Conservation (phyloP, 257 asterid genomes). For the Capsicum rhomboideum region DNA sequence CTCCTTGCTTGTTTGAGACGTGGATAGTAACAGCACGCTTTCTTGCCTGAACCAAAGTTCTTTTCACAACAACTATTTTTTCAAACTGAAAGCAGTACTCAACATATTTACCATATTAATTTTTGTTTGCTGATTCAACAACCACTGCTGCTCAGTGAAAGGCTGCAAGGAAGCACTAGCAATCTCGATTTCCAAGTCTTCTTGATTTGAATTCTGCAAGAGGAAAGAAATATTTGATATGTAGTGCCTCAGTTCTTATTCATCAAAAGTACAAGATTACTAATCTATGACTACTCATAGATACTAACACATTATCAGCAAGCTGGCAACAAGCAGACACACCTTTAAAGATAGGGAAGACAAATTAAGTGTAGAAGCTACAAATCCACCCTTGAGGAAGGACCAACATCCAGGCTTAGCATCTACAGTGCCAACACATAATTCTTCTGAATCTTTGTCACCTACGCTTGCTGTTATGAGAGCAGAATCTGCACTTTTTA, state of each 20-base stretch:
- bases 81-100: not conserved
- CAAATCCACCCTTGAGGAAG: conserved; percentile 79
- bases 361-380: conserved; percentile 27
- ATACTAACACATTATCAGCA: not conserved
- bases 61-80: not conserved
- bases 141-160: conserved; percentile 26
- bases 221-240: not conserved
- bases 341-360: conserved; percentile 45
- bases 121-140: conserved; percentile 12
- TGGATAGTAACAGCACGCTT: conserved; percentile 33
- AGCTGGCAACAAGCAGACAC: not conserved
- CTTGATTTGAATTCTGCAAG: conserved; percentile 8
- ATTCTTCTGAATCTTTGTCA: conserved; percentile 18
- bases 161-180: conserved; percentile 29
- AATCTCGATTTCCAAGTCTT: conserved; percentile 7
- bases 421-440: conserved; percentile 61
- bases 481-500: conserved; percentile 23
- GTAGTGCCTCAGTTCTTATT: not conserved
- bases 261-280: not conserved
- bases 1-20: conserved; percentile 28
- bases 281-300: not conserved
- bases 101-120: conserved; percentile 15
- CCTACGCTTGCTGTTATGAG: conserved; percentile 36
- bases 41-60: conserved; percentile 22
- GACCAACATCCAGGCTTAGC: conserved; percentile 68